Evolutionary conservation across 371 early-diverging fungal species (phyloP).

Genomic region (Ordospora pajunii): DNA sequence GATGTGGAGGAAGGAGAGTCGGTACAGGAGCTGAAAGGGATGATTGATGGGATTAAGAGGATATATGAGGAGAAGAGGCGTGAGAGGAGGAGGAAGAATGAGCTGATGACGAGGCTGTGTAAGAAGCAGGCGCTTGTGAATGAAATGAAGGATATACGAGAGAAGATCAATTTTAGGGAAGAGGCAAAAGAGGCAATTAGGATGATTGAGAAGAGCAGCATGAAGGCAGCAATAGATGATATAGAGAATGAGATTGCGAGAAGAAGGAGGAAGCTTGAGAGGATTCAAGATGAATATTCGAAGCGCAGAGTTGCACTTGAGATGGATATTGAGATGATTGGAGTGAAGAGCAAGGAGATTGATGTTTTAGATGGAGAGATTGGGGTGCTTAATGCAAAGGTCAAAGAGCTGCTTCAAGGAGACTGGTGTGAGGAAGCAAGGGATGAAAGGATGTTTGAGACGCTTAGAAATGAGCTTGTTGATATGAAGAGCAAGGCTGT

Average conservation of each 20-base stretch:
- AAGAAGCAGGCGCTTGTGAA: not conserved
- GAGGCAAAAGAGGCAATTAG: not conserved
- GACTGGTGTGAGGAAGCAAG: not conserved
- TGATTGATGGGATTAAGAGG: not conserved
- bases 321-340: not conserved
- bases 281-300: not conserved
- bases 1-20: not conserved
- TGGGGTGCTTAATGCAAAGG: not conserved
- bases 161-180: not conserved
- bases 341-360: slow-evolving; percentile 33
- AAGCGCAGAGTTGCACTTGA: slow-evolving; percentile 12
- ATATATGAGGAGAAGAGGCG: not conserved
- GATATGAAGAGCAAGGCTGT: slow-evolving; percentile 2
- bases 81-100: not conserved
- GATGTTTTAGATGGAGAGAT: slow-evolving; percentile 20
- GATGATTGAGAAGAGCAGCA: not conserved
- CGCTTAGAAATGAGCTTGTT: not conserved
- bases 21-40: not conserved
- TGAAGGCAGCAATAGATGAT: not conserved
- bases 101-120: not conserved
- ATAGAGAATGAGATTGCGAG: not conserved
- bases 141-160: not conserved
- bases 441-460: not conserved
- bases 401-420: not conserved
- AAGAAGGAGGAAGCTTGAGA: slow-evolving; percentile 9